These are phyloP conservation scores for Lanmaoa pseudosensibilis DNA, from an alignment of 768 basidiomycete species.

Conservation along the genomic window DNA sequence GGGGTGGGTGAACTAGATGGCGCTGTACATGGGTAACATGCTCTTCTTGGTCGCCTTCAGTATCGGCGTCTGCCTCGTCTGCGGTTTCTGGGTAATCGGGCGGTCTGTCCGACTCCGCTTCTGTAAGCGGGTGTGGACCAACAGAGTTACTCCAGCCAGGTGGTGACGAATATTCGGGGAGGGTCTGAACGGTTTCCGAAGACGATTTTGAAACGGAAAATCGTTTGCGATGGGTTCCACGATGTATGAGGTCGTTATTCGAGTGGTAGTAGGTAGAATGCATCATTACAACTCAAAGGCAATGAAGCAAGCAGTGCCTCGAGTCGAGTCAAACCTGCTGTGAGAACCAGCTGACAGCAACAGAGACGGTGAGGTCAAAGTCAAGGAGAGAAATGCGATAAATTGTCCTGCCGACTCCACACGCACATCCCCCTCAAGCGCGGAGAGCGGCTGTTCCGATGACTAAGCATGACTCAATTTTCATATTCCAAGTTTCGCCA, in stretches of 20 bases:
- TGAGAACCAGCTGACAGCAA: conserved; percentile 10
- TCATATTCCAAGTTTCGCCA: not conserved
- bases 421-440: not conserved
- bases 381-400: conserved; percentile 3
- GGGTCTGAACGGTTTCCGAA: conserved; percentile 61
- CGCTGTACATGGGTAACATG: conserved; percentile 23
- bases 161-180: conserved; percentile 62
- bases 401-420: not conserved
- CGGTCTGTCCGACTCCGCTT: conserved; percentile 53
- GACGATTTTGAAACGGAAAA: conserved; percentile 58
- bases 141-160: conserved; percentile 21
- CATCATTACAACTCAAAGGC: conserved; percentile 8
- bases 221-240: conserved; percentile 54
- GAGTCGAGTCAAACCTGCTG: conserved; percentile 14
- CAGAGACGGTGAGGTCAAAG: conserved; percentile 6
- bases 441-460: conserved; percentile 1
- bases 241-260: conserved; percentile 18
- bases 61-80: conserved; percentile 75
- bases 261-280: conserved; percentile 18
- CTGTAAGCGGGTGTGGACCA: conserved; percentile 24
- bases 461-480: conserved; percentile 26
- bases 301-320: not conserved
- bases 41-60: conserved; percentile 40
- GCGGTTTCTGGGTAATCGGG: conserved; percentile 78
- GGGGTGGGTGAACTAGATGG: conserved; percentile 33